Evolutionary conservation across 345 rosid species (phyloP).

Genomic region (Citrus sp.): DNA sequence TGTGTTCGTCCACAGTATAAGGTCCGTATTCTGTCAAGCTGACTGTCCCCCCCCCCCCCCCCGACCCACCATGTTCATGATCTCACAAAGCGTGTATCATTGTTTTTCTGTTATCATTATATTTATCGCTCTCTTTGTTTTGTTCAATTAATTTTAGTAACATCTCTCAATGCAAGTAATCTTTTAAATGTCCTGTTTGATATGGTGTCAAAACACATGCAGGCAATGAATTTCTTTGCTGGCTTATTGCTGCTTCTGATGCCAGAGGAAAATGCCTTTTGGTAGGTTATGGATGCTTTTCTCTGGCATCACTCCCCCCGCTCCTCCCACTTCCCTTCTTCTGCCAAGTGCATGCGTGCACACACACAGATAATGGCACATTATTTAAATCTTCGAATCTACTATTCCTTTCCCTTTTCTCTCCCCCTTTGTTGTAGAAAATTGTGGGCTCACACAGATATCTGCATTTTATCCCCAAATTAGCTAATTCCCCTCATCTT

Average conservation of each 20-base stretch:
- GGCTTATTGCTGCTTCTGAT: constrained; percentile 89
- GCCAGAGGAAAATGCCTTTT: constrained; percentile 99
- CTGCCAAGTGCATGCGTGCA: background rate
- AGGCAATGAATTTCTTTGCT: constrained; percentile 99
- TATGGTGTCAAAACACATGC: constrained; percentile 34
- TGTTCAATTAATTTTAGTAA: background rate
- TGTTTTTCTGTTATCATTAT: background rate
- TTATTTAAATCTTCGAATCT: background rate
- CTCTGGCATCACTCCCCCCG: background rate
- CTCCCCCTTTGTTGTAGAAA: background rate
- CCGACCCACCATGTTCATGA: background rate
- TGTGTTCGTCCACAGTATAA: background rate
- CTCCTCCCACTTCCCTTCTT: constrained; percentile 3
- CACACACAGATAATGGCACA: background rate
- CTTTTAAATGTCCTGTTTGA: constrained; percentile 7
- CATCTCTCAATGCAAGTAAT: background rate
- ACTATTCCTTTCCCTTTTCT: background rate
- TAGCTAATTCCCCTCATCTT: constrained; percentile 19
- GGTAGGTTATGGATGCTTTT: constrained; percentile 55
- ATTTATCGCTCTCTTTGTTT: background rate
- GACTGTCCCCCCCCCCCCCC: background rate
- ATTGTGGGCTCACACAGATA: background rate
- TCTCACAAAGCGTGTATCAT: background rate
- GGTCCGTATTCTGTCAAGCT: background rate
- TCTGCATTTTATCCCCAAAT: background rate